Base-by-base conservation (phyloP, 805 yeast species). In the Pichia kluyveri region DNA sequence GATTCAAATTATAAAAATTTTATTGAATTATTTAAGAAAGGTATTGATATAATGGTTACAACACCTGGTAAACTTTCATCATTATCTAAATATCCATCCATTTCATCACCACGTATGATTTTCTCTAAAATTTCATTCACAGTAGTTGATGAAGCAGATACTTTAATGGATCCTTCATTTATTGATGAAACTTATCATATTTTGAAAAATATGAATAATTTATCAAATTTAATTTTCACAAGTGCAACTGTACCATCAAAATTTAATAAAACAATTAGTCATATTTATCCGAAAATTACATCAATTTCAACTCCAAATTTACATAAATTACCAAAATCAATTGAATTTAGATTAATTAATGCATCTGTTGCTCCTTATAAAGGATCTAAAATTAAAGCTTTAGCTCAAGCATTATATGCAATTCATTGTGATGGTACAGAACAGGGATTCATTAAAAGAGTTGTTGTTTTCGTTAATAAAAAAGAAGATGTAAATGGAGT, bases 131-230 rank as follows among this genome's bases (percentile, higher is more conserved):
- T 83, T 6, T 71, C 72, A 28, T 83, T 75, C 58, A 71, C 84
- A 41, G 91, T 86, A 2, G 76, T 86, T 14, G 99, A 91, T 61
- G 99, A 91, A 64, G 98, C 99, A 0, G 99, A 91, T 65, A 85
- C 96, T 0, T 68, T 91, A 48, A 74, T 90, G 80, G 96, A 90
- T 60, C 76, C 79, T 45, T 82, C 93, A 0, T 90, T 89, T 75
- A 63, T 81, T 11, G 73, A 73, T 27, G 81, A 79, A 43, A 86
- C 96, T 3, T 73, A 78, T 52, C 63, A 69, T 2, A 75, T 78
- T 1, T 66, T 88, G 14, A 69, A 65, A 23, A 54, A 64, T 43
- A 71, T 80, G 67, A 57, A 66, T 5, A 75, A 76, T 50, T 66
- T 84, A 39, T 72, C 70, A 42, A 84, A 86, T 51, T 63, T 88